These are phyloP conservation scores for Sporisorium reilianum DNA, from an alignment of 1,284 basidiomycete genomes.

Conservation along the genomic window DNA sequence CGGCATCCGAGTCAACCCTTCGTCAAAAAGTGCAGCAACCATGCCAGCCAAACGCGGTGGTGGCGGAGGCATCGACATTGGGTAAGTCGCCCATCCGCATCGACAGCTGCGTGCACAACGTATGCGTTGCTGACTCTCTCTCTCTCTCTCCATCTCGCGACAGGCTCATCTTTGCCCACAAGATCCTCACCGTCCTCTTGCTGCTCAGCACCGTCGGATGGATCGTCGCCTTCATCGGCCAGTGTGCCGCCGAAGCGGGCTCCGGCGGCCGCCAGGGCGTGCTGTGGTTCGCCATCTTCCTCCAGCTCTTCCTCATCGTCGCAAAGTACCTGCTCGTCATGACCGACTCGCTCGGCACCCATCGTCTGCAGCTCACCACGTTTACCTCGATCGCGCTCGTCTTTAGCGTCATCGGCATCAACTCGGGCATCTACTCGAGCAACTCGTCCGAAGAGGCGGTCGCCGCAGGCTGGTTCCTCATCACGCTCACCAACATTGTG, in stretches of 20 bases:
- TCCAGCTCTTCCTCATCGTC: constrained; percentile 83
- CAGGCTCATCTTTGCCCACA: constrained; percentile 83
- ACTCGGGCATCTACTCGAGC: constrained; percentile 70
- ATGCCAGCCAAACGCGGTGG: constrained; percentile 55
- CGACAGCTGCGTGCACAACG: neutral
- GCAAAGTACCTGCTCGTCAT: constrained; percentile 85
- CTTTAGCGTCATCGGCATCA: constrained; percentile 83
- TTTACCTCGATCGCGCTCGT: constrained; percentile 88
- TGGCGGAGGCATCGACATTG: constrained; percentile 51
- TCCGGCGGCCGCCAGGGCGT: constrained; percentile 73
- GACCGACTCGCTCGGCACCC: constrained; percentile 83
- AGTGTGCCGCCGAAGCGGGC: constrained; percentile 61
- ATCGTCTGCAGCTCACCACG: constrained; percentile 84
- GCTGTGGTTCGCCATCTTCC: constrained; percentile 91
- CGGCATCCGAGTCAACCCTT: neutral
- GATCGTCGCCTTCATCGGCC: constrained; percentile 91
- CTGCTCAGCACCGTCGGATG: constrained; percentile 86
- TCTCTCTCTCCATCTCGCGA: too few relatives aligned
- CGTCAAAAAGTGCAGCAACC: neutral
- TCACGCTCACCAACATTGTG: constrained; percentile 84
- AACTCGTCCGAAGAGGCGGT: constrained; percentile 73
- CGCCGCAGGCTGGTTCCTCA: constrained; percentile 92
- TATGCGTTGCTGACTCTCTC: neutral
- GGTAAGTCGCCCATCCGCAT: constrained; percentile 32
- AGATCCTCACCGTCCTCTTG: constrained; percentile 87